Base-by-base conservation (phyloP, 1,284 basidiomycete species). In the Microbotryum lychnidis-dioicae region DNA sequence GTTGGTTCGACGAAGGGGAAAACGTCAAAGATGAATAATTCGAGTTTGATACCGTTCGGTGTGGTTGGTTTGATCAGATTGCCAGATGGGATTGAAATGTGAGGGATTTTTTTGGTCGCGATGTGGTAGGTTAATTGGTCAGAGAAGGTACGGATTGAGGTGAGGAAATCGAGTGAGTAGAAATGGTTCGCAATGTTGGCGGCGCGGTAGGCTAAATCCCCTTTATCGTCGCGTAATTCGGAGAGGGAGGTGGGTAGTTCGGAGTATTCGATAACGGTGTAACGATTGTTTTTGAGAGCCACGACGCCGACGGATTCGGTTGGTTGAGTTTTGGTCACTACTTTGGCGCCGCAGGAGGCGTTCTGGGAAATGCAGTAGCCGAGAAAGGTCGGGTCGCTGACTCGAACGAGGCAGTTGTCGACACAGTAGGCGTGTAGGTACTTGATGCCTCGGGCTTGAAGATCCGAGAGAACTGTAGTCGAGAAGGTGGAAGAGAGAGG, bases 21-120 rank as follows among this genome's bases (percentile, higher is more conserved):
- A 54, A 99, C 96, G 77, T 99, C 94, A 73, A 98, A 99, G 56
- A 99, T 88, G 77, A 98, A 99, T 77, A 97, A 81, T 77, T 99
- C 96, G 68, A 99, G 84, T 79, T 99, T 99, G 89, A 98, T 96
- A 61, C 96, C 96, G 76, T 98, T 98, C n/a, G 91, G 89, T 73
- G 85, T 84, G 60, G 77, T 77, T 6, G 94, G 93, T 75, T 92
- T 94, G 74, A 91, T 76, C 3, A 74, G 53, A 57, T 77, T 72
- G 44, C 87, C 89, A 6, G 81, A 81, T 53, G 80, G 75, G 54
- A 88, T 72, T 73, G 90, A 84, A 67, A 94, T 79, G 69, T 87
- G 83, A 20, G 91, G 82, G 71, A 98, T 98, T 82, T 98, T 98
- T 79, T 99, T 98, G 72, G 88, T 84, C 42, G 96, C 96, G 73